Conservation (phyloP, 2,329 filamentous ascomycete species). For the Sordariomycetes sp. region DNA sequence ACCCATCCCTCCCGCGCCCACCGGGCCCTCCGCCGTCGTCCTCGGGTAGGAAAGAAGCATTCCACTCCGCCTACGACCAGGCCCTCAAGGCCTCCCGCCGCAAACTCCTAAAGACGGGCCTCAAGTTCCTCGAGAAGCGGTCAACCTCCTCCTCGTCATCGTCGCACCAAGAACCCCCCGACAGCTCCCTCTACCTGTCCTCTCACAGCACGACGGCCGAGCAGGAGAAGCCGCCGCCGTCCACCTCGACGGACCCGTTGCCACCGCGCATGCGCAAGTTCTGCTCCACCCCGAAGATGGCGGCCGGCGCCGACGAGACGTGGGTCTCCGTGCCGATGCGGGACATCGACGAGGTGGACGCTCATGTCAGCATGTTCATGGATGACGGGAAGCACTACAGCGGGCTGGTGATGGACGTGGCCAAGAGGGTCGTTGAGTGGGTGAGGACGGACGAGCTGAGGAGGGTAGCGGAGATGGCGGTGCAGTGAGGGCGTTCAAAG, state of each 20-base stretch:
- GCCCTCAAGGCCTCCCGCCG: slow-evolving; percentile 53
- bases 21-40: neutral
- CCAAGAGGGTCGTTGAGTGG: slow-evolving; percentile 57
- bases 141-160: neutral
- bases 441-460: slow-evolving; percentile 49
- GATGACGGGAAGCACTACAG: slow-evolving; percentile 62
- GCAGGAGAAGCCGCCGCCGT: slow-evolving; percentile 33
- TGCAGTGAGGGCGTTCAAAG: neutral
- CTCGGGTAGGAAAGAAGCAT: neutral
- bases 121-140: slow-evolving; percentile 52
- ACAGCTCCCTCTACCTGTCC: neutral
- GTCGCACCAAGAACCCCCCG: neutral
- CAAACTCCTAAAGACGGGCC: slow-evolving; percentile 40
- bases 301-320: slow-evolving; percentile 49
- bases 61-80: slow-evolving; percentile 43
- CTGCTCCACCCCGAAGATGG: slow-evolving; percentile 56
- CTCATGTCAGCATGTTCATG: slow-evolving; percentile 76
- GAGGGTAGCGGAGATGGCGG: slow-evolving; percentile 17
- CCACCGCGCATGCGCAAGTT: slow-evolving; percentile 55
- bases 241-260: neutral
- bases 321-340: slow-evolving; percentile 79
- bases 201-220: neutral
- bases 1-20: neutral
- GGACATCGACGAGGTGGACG: slow-evolving; percentile 73
- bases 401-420: slow-evolving; percentile 64